phyloP scores from a whole-genome alignment of 371 early-diverging fungal genomes.

The Zancudomyces culisetae region DNA sequence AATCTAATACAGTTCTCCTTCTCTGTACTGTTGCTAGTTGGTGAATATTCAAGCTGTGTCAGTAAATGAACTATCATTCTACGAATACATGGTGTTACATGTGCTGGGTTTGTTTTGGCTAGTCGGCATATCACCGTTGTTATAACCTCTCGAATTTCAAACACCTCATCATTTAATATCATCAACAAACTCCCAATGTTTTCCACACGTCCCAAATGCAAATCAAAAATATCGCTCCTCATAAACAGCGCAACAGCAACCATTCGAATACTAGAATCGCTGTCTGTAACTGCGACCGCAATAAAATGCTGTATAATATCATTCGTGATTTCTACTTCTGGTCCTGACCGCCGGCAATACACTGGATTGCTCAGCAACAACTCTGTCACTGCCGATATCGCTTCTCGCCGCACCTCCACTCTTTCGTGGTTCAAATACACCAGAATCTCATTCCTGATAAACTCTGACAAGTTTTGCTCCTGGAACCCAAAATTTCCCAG shows the following conservation, averaged over 20 bases:
- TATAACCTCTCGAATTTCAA: slow-evolving; percentile 69
- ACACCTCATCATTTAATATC: slow-evolving; percentile 82
- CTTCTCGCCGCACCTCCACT: slow-evolving; percentile 63
- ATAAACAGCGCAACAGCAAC: slow-evolving; percentile 15
- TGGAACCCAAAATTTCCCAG: slow-evolving; percentile 77
- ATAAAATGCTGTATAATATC: slow-evolving; percentile 76
- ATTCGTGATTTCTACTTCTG: slow-evolving; percentile 70
- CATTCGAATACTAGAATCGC: slow-evolving; percentile 11
- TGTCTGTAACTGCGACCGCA: slow-evolving; percentile 77
- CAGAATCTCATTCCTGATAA: slow-evolving; percentile 71
- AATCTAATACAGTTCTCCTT: slow-evolving; percentile 78
- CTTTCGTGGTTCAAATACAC: slow-evolving; percentile 72
- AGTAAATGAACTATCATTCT: slow-evolving; percentile 74
- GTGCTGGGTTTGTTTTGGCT: slow-evolving; percentile 74
- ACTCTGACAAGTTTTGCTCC: slow-evolving; percentile 67
- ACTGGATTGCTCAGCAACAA: slow-evolving; percentile 56
- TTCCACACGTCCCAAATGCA: slow-evolving; percentile 76
- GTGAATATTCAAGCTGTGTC: slow-evolving; percentile 80
- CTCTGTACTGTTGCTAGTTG: slow-evolving; percentile 36
- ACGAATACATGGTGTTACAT: slow-evolving; percentile 76
- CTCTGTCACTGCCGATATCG: slow-evolving; percentile 75
- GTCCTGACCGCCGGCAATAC: slow-evolving; percentile 55
- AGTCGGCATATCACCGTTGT: slow-evolving; percentile 76
- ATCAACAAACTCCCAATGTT: slow-evolving; percentile 74
- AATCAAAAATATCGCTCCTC: slow-evolving; percentile 37